These are phyloP conservation scores for Ophiostoma perfectum DNA, from an alignment of 2,329 filamentous ascomycete species.

Conservation along the genomic window DNA sequence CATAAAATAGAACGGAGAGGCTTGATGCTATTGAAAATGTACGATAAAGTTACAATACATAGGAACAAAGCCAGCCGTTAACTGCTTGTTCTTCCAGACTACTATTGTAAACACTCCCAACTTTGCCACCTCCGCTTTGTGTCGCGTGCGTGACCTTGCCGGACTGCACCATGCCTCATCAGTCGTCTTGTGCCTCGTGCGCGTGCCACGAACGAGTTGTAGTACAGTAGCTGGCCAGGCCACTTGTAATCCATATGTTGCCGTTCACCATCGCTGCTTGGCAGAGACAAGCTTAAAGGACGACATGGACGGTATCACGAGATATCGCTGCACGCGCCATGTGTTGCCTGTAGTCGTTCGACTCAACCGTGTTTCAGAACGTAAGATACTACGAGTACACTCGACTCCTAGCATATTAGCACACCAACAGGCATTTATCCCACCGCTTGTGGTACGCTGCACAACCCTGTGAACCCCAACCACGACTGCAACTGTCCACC, in stretches of 20 bases:
- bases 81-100: not conserved
- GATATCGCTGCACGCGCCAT: not conserved
- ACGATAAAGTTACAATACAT: no score
- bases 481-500: not conserved
- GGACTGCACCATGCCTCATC: conserved; percentile 1
- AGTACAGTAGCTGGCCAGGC: no score
- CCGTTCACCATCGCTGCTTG: no score
- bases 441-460: not conserved
- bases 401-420: not conserved
- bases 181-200: conserved; percentile 2
- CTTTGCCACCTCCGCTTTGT: conserved; percentile 5
- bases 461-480: not conserved
- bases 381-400: not conserved
- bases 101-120: no score
- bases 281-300: not conserved
- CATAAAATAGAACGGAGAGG: not conserved
- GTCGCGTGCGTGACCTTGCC: conserved; percentile 7
- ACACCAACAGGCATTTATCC: not conserved
- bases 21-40: no score
- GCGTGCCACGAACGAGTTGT: no score
- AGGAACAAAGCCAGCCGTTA: not conserved
- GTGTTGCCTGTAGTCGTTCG: not conserved
- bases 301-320: not conserved
- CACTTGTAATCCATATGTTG: no score
- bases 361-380: not conserved